Percentiles rank a stretch among this genome's conserved stretches.
phyloP scores from a whole-genome alignment of 768 basidiomycete species.

The Suillus alpinus region DNA sequence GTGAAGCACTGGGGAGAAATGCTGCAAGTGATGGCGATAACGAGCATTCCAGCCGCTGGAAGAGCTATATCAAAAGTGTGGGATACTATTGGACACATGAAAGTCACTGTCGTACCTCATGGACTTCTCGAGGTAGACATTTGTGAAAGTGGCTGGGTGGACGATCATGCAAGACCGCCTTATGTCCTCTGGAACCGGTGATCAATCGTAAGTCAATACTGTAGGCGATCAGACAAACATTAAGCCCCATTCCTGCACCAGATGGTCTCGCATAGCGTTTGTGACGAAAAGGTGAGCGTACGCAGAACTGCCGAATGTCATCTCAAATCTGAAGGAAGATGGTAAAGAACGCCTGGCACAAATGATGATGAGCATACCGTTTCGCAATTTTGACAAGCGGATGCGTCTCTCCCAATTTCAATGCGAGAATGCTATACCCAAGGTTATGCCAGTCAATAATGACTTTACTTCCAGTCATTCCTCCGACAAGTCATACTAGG shows the following conservation, averaged over 20 bases:
- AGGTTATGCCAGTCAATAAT: constrained; percentile 99
- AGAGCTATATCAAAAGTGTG: constrained; percentile 37
- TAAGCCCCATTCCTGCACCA: constrained; percentile 73
- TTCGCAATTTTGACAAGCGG: constrained; percentile 70
- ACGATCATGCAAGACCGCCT: constrained; percentile 83
- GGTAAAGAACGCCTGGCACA: neutral
- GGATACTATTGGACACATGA: constrained; percentile 1
- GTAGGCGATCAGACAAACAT: constrained; percentile 46
- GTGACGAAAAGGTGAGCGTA: constrained; percentile 95
- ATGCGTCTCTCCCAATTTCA: constrained; percentile 72
- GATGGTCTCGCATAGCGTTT: constrained; percentile 71
- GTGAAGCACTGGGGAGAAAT: constrained; percentile 52
- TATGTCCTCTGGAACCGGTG: constrained; percentile 56
- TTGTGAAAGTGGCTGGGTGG: constrained; percentile 84
- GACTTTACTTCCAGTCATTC: constrained; percentile 72
- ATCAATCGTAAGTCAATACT: constrained; percentile 5
- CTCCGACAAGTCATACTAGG: constrained; percentile 72
- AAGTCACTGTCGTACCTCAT: constrained; percentile 53
- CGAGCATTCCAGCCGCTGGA: constrained; percentile 43
- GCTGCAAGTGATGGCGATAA: constrained; percentile 36
- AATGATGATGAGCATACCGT: constrained; percentile 43
- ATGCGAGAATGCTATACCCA: constrained; percentile 89
- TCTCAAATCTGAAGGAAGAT: constrained; percentile 66
- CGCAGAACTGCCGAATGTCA: constrained; percentile 72
- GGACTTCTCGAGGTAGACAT: constrained; percentile 65